Evolutionary conservation across 768 basidiomycete species (phyloP).

Genomic region (Leccinum subtestaceum): DNA sequence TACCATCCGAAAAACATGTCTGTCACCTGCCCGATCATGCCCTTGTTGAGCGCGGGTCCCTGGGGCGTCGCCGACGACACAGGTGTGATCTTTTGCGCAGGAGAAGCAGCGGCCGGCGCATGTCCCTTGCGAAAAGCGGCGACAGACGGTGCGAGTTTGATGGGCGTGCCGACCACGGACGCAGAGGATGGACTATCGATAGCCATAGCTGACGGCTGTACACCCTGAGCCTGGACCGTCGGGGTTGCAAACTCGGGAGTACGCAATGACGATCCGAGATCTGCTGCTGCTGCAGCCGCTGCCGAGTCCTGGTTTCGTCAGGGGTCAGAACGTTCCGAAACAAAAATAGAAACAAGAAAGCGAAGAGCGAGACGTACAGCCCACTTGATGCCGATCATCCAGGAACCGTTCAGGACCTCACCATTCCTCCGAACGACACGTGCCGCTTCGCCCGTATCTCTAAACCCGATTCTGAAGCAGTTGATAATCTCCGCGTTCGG

Average conservation of each 20-base stretch:
- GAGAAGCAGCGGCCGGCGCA: constrained; percentile 15
- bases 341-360: background rate
- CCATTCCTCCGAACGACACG: constrained; percentile 82
- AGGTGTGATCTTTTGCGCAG: constrained; percentile 24
- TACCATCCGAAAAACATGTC: constrained; percentile 86
- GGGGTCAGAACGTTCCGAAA: background rate
- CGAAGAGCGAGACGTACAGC: constrained; percentile 51
- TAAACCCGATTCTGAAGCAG: constrained; percentile 79
- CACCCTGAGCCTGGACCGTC: constrained; percentile 6
- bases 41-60: constrained; percentile 45
- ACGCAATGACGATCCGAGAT: constrained; percentile 40
- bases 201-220: constrained; percentile 43
- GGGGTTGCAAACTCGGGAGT: background rate
- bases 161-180: constrained; percentile 63
- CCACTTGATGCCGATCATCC: constrained; percentile 88
- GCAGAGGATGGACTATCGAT: constrained; percentile 42
- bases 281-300: constrained; percentile 45
- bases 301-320: constrained; percentile 53
- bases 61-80: constrained; percentile 11
- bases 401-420: constrained; percentile 67
- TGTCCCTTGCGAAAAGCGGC: constrained; percentile 65
- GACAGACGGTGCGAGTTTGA: constrained; percentile 67
- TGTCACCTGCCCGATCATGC: constrained; percentile 69
- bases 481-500: constrained; percentile 68
- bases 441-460: constrained; percentile 67